Percentiles rank a stretch among this genome's conserved stretches.
Conservation (phyloP, 2,329 filamentous ascomycete genomes). For the Clarireedia sp. region DNA sequence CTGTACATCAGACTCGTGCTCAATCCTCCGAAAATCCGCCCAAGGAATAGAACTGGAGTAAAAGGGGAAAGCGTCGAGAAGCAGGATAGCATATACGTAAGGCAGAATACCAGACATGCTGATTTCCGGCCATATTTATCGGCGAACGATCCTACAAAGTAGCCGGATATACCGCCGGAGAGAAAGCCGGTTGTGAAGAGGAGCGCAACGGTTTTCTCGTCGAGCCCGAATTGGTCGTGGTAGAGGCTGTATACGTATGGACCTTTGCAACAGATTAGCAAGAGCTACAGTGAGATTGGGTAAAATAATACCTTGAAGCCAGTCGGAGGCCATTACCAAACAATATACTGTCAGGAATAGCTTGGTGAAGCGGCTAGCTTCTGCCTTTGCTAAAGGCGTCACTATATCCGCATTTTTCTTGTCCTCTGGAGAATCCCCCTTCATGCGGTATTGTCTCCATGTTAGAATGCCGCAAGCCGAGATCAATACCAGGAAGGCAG, state of each 20-base stretch:
- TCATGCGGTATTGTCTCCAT: slow-evolving; percentile 23
- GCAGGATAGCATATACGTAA: slow-evolving; percentile 44
- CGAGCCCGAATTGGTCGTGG: slow-evolving; percentile 27
- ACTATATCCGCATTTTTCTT: slow-evolving; percentile 11
- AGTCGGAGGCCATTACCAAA: slow-evolving; percentile 43
- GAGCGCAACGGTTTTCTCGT: slow-evolving; percentile 25
- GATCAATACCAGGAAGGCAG: slow-evolving; percentile 22
- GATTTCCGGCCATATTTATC: slow-evolving; percentile 34
- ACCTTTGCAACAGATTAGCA: slow-evolving; percentile 29
- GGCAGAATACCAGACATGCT: slow-evolving; percentile 49
- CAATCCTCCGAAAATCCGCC: slow-evolving; percentile 46
- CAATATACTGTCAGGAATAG: slow-evolving; percentile 38
- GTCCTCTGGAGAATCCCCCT: slow-evolving; percentile 15
- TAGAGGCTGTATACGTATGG: slow-evolving; percentile 30
- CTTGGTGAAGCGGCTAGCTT: slow-evolving; percentile 22
- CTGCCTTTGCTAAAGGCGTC: slow-evolving; percentile 22
- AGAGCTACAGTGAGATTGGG: slow-evolving; percentile 12
- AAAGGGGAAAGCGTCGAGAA: slow-evolving; percentile 40
- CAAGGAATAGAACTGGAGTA: slow-evolving; percentile 40
- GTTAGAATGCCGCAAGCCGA: slow-evolving; percentile 22
- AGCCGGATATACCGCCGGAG: slow-evolving; percentile 27
- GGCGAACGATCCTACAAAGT: slow-evolving; percentile 28
- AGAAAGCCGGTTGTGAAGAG: slow-evolving; percentile 30
- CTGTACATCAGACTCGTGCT: slow-evolving; percentile 50
- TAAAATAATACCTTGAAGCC: slow-evolving; percentile 38